Conservation (phyloP, 495 filamentous ascomycete genomes). For the Aspergillus asperescens region DNA sequence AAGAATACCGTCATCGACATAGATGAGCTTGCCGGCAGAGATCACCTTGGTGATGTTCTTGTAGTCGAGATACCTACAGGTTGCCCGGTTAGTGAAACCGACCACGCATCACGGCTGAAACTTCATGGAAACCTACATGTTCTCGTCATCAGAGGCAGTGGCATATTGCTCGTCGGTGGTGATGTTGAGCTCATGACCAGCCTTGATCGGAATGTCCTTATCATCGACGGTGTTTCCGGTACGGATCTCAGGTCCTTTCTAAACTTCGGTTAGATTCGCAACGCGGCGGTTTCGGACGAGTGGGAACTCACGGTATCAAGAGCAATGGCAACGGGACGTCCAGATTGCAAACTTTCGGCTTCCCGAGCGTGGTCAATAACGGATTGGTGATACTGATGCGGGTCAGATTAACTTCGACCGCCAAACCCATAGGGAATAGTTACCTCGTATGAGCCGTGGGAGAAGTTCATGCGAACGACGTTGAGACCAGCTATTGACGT, state of each 20-base stretch:
- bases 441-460: constrained; percentile 89
- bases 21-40: constrained; percentile 85
- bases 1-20: constrained; percentile 95
- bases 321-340: constrained; percentile 91
- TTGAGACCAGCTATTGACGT: constrained; percentile 70
- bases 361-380: constrained; percentile 91
- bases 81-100: constrained; percentile 2
- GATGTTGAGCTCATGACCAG: constrained; percentile 82
- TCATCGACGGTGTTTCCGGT: constrained; percentile 88
- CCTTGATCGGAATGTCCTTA: constrained; percentile 78
- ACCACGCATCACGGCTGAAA: background rate
- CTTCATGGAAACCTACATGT: constrained; percentile 67
- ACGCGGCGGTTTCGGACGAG: background rate
- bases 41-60: constrained; percentile 99
- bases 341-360: constrained; percentile 67
- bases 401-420: background rate
- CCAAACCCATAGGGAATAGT: constrained; percentile 22
- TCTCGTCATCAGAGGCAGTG: constrained; percentile 72
- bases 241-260: constrained; percentile 97
- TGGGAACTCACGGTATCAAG: constrained; percentile 69
- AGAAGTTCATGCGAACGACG: constrained; percentile 99
- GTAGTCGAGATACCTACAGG: constrained; percentile 89
- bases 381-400: constrained; percentile 74
- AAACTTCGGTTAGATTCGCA: constrained; percentile 11
- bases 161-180: constrained; percentile 96